Evolutionary conservation across 768 basidiomycete species (phyloP).

Genomic region (Suillus occidentalis): DNA sequence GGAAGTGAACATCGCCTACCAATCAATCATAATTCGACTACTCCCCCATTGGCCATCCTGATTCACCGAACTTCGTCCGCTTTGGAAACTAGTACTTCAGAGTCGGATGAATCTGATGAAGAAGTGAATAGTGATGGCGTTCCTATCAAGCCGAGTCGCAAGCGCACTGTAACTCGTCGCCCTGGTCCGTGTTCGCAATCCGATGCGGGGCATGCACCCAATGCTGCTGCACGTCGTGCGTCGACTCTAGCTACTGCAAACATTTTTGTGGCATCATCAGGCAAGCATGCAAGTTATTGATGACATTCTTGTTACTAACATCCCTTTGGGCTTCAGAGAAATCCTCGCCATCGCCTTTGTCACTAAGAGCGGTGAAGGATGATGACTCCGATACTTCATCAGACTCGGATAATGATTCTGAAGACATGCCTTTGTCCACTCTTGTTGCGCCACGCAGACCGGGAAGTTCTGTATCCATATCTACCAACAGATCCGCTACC

Average conservation of each 20-base stretch:
- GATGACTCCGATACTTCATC: constrained; percentile 28
- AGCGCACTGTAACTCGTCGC: constrained; percentile 35
- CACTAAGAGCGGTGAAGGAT: constrained; percentile 9
- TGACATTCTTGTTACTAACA: neutral
- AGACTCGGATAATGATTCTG: constrained; percentile 44
- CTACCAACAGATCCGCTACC: constrained; percentile 26
- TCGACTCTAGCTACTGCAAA: constrained; percentile 38
- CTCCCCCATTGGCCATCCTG: constrained; percentile 12
- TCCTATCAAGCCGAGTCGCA: constrained; percentile 33
- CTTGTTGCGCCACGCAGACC: constrained; percentile 65
- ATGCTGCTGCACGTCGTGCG: constrained; percentile 51
- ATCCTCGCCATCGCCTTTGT: constrained; percentile 3
- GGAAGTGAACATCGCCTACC: constrained; percentile 11
- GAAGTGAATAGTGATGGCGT: constrained; percentile 36
- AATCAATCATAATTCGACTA: constrained; percentile 12
- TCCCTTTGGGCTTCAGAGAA: neutral
- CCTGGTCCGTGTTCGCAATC: constrained; percentile 15
- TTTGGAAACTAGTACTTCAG: constrained; percentile 21
- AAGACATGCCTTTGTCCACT: constrained; percentile 63
- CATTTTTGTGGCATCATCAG: constrained; percentile 23
- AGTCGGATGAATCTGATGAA: constrained; percentile 35
- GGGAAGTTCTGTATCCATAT: constrained; percentile 52
- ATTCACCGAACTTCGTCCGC: constrained; percentile 14
- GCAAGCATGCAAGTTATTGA: constrained; percentile 26
- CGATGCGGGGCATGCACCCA: constrained; percentile 23